Base-by-base conservation (phyloP, 345 rosid genomes). In the Linum trigynum region DNA sequence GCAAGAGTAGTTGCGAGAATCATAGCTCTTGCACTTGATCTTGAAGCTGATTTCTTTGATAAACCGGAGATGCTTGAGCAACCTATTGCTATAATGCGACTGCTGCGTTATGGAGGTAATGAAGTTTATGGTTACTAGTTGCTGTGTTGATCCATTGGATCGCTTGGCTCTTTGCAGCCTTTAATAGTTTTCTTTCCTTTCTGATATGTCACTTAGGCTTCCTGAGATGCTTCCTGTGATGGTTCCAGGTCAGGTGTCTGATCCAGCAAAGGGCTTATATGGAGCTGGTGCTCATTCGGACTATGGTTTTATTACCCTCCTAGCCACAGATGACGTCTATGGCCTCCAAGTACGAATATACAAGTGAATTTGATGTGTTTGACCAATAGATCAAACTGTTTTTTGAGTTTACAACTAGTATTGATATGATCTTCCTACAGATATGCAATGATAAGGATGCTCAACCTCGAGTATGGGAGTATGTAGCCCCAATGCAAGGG, bases 241-340 rank as follows among this genome's bases (percentile, higher is more conserved):
- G 32, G 32, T 23, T 72, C 32, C 69, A 85, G 90, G 76, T 60
- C 75, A 74, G 69, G 17, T 79, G 67, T 89, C 98, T 63, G 89
- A 87, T 81, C 98, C 98, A 1, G 75, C 76, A 0, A 79, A 74
- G 65, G 98, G 98, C 64, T 61, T 92, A 78, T 92, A 65, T 76
- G 96, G 88, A 43, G 87, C 91, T 65, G 98, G 96, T 65, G 95
- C 98, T 56, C 98, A 92, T 76, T 83, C 95, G 58, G 98, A 92
- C 74, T 87, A 12, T 38, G 98, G 98, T 68, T 73, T 92, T 77
- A 80, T 92, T 65, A 92, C 98, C 59, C 88, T 92, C 23, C 73
- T 92, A 72, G 91, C 91, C 57, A 92, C 95, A 0, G 98, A 89
- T 75, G 80, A 80, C 53, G 87, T 87, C 10, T 60, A 63, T 57